Conservation (phyloP, 2,329 filamentous ascomycete genomes). For the Aspergillus terreus region DNA sequence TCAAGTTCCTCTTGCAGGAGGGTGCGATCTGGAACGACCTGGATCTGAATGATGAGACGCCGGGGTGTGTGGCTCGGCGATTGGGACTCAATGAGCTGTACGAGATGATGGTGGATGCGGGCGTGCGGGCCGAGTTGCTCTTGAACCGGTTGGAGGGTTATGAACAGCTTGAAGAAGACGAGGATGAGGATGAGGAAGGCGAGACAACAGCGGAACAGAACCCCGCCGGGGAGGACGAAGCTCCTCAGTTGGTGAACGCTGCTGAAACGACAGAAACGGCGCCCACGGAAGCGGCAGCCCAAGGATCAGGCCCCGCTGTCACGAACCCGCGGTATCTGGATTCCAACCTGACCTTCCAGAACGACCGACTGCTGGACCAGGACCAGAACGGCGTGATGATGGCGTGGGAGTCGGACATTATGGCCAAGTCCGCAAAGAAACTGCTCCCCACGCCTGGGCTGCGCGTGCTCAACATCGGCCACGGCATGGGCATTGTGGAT, state of each 20-base stretch:
- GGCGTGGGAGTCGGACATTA: constrained; percentile 85
- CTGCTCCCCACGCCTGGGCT: constrained; percentile 61
- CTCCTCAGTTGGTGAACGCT: constrained; percentile 23
- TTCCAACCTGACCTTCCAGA: constrained; percentile 61
- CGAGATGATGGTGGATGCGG: constrained; percentile 79
- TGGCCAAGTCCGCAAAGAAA: constrained; percentile 70
- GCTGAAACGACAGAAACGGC: constrained; percentile 5
- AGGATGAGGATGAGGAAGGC: constrained; percentile 37
- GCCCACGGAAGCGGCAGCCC: constrained; percentile 7
- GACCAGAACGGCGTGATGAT: constrained; percentile 88
- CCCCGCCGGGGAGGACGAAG: constrained; percentile 22
- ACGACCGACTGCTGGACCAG: constrained; percentile 67
- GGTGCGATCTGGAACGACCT: constrained; percentile 98
- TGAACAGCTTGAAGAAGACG: constrained; percentile 58
- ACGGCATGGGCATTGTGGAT: constrained; percentile 89
- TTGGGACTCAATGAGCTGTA: constrained; percentile 71
- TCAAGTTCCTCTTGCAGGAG: constrained; percentile 74
- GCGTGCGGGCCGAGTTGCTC: constrained; percentile 83
- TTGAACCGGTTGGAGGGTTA: constrained; percentile 80
- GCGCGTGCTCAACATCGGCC: constrained; percentile 78
- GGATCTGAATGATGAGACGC: constrained; percentile 80
- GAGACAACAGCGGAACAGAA: constrained; percentile 33
- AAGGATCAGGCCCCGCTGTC: constrained; percentile 39
- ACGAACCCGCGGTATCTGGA: constrained; percentile 66
- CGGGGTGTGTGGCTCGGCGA: constrained; percentile 75